Evolutionary conservation across 352 stramenopile genomes (phyloP).

Genomic region (Globisporangium rhizosaccharum): DNA sequence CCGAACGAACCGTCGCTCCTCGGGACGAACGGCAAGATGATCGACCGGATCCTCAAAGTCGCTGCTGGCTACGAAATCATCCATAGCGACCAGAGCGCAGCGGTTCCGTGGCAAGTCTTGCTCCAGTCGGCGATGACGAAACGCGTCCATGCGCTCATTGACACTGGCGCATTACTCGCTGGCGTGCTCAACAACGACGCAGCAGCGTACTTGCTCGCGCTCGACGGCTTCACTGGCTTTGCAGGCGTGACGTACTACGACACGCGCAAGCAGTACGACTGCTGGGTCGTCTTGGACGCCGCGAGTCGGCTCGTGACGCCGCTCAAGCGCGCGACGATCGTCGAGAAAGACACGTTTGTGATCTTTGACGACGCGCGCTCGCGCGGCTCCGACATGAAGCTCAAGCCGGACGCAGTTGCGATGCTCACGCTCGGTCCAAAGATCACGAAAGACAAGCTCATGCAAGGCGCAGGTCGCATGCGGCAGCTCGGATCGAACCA

Average conservation of each 20-base stretch:
- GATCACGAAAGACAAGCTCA: slow-evolving; percentile 90
- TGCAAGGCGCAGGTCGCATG: slow-evolving; percentile 89
- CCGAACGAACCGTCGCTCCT: slow-evolving; percentile 41
- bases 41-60: slow-evolving; percentile 57
- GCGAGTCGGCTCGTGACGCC: slow-evolving; percentile 28
- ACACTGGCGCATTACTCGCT: slow-evolving; percentile 79
- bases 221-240: slow-evolving; percentile 18
- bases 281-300: slow-evolving; percentile 80
- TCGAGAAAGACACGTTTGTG: slow-evolving; percentile 83
- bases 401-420: slow-evolving; percentile 55
- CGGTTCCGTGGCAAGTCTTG: slow-evolving; percentile 42
- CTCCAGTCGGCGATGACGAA: slow-evolving; percentile 34
- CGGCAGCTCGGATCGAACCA: slow-evolving; percentile 69
- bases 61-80: slow-evolving; percentile 34
- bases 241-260: slow-evolving; percentile 86
- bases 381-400: slow-evolving; percentile 86
- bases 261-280: slow-evolving; percentile 31
- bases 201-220: slow-evolving; percentile 38
- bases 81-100: not conserved
- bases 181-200: slow-evolving; percentile 48
- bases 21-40: slow-evolving; percentile 85
- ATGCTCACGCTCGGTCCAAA: slow-evolving; percentile 81
- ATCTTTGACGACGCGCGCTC: slow-evolving; percentile 90
- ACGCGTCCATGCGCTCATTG: slow-evolving; percentile 64
- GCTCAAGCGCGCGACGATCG: slow-evolving; percentile 62